Base-by-base conservation (phyloP, 2,329 filamentous ascomycete genomes). In the Rhinocladiella mackenziei region DNA sequence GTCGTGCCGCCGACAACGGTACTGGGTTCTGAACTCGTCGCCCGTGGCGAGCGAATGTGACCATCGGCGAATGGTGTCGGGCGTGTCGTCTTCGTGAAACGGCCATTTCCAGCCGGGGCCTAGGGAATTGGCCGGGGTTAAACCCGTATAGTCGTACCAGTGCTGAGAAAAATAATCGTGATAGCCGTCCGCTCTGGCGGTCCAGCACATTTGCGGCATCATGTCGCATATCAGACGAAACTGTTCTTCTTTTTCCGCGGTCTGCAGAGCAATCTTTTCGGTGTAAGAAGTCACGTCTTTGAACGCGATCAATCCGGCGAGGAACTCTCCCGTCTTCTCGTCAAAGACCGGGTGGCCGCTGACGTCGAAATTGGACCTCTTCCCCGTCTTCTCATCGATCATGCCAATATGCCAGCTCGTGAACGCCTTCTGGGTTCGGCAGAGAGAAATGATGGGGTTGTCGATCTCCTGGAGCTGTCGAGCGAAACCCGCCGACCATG, bases 121-220 rank as follows among this genome's bases (percentile, higher is more conserved):
- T 2, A 83, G 54, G 18, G 79, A 84, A 7, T 81, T 69, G 32
- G 83, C 77, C 7, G 73, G 69, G 0, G 72, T 74, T 17, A 88
- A 64, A 0, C 86, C 83, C 0, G 86, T 89, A 56, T 86, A 89
- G n/a, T 78, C 75, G 57, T 86, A 86, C 83, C 85, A 91, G n/a
- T 81, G 71, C 34, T 78, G 76, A 46, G 84, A 86, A 62, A 83
- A 89, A 65, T 86, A 89, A 56, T 89, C 84, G 54, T 79, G 74
- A 18, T 68, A 56, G 0, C 86, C 85, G 11, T 83, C 76, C 0
- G 83, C 73, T 0, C 67, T 79, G 0, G 84, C 78, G 0, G 83
- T 88, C 84, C 85, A 91, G 4, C 89, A 80, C 54, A 83, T 68
- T 56, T 83, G 79, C 2, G 80, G 79, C 75, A 83, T 81, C 14